Evolutionary conservation across 371 early-diverging fungal genomes (phyloP), one percentile per base, ranked within the genome.

Genomic region (Saksenaea oblongispora): DNA sequence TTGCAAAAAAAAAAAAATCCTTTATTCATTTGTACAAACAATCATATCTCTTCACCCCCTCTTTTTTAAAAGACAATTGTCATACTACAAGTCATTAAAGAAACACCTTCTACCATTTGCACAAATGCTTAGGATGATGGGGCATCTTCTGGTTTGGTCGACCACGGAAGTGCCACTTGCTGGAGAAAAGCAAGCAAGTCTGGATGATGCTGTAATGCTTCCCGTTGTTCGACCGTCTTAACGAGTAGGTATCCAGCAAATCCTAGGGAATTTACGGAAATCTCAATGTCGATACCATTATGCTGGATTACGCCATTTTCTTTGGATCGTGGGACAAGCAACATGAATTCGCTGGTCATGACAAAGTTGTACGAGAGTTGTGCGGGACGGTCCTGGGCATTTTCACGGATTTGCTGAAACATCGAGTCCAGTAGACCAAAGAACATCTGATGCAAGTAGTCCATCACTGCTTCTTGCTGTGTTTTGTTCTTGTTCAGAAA

Each of bases 161-260:
- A 62, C 72, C 78, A 84, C 5, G 69, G 58, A 34, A 72, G 53
- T 31, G 51, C 67, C 0, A 70, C 70, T 56, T 75, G 70, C 7
- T 53, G 27, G 39, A 80, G 65, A 36, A 79, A 14, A 5, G 72
- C 59, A 69, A 82, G 56, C 61, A 81, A 61, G 66, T 72, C 76
- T 34, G 73, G 58, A 56, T 76, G 69, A 24, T 73, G 64, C 56
- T 81, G 64, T 10, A 87, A 64, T 34, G 77, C 57, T 11, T 75
- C 78, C 47, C 87, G 47, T 56, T 90, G 84, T 55, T 84, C 83
- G 10, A 70, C 56, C 0, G 81, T 70, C 67, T 86, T 90, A 36
- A 79, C 80, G 27, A 93, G 71, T 15, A 91, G 54, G 67, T 84
- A 64, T 11, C 93, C 93, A 26, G 89, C 86, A 76, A 88, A 90